These are phyloP conservation scores for Elongisporangium prolatum DNA, from an alignment of 352 stramenopile genomes.

Conservation along the genomic window DNA sequence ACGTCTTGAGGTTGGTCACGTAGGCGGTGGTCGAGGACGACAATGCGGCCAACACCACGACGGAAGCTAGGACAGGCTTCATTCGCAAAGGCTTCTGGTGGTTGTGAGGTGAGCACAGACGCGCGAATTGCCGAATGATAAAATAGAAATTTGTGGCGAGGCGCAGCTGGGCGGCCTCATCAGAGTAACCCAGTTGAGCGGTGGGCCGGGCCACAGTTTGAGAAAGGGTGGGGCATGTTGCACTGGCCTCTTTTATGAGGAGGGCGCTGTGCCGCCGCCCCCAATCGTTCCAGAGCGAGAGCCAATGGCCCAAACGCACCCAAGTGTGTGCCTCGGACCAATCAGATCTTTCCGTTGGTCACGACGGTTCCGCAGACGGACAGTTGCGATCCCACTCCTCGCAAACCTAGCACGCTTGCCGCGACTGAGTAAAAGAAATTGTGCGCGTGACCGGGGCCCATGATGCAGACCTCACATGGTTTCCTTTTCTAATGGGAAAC, in stretches of 20 bases:
- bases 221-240: conserved; percentile 2
- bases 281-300: conserved; percentile 1
- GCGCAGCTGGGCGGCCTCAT: too few relatives aligned
- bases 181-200: too few relatives aligned
- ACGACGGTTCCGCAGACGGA: background rate
- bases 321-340: background rate
- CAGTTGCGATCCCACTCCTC: background rate
- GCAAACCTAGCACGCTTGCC: background rate
- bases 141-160: background rate
- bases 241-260: conserved; percentile 9
- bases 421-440: background rate
- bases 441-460: background rate
- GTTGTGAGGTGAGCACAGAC: conserved; percentile 3
- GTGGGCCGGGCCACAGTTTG: conserved; percentile 6
- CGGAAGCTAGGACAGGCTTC: conserved; percentile 9
- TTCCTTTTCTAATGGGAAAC: background rate
- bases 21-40: conserved; percentile 1
- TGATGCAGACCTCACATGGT: background rate
- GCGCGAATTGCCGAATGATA: conserved; percentile 20
- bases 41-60: conserved; percentile 7
- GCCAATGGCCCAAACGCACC: background rate
- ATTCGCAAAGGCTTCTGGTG: conserved; percentile 5
- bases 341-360: background rate
- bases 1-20: conserved; percentile 24
- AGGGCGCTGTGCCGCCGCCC: background rate